Percentiles rank a stretch among this genome's conserved stretches.
Conservation (phyloP, 371 early-diverging fungal species). For the Syncephalastrum racemosum region DNA sequence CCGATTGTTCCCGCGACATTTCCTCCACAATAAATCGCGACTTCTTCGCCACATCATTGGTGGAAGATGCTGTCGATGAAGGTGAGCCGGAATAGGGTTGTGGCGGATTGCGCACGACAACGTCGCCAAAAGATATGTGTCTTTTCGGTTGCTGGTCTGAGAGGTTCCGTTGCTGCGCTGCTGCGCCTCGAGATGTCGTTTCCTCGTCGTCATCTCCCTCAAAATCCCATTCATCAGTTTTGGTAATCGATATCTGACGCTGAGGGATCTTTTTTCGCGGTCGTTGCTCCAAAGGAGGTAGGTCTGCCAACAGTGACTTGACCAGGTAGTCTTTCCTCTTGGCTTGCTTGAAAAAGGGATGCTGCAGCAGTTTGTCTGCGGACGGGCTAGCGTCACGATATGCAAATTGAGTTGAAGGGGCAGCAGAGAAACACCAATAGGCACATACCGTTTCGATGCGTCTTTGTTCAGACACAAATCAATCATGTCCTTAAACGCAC, state of each 20-base stretch:
- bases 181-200: background rate
- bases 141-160: conserved; percentile 9
- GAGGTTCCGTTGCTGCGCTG: conserved; percentile 2
- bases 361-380: conserved; percentile 75
- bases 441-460: conserved; percentile 66
- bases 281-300: conserved; percentile 71
- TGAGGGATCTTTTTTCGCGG: conserved; percentile 43
- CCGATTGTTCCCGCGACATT: conserved; percentile 13
- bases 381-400: conserved; percentile 54
- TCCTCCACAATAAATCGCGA: conserved; percentile 50
- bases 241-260: conserved; percentile 21
- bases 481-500: conserved; percentile 83
- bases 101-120: conserved; percentile 25
- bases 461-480: conserved; percentile 84
- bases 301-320: conserved; percentile 53
- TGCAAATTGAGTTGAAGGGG: background rate
- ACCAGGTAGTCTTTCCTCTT: conserved; percentile 72
- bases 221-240: conserved; percentile 49
- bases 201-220: conserved; percentile 22
- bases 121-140: conserved; percentile 34
- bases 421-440: background rate
- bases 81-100: conserved; percentile 7
- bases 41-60: conserved; percentile 17
- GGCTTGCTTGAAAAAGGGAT: conserved; percentile 80
- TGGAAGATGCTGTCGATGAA: conserved; percentile 1